Conservation (phyloP, 1,139 yeast species). For the Scheffersomyces parashehatae region DNA sequence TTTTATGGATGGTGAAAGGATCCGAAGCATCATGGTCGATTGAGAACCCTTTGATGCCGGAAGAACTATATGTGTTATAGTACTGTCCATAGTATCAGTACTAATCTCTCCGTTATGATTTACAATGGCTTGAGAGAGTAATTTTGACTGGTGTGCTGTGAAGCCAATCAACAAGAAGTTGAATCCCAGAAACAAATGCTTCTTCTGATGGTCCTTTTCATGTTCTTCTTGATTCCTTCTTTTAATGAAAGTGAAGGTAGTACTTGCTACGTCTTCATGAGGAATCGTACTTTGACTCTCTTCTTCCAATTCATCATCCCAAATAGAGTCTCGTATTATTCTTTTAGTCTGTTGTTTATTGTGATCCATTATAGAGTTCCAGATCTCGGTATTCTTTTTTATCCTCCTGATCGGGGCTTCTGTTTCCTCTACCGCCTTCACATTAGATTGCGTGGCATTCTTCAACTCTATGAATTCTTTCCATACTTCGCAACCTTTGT, state of each 20-base stretch:
- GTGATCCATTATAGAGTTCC: conserved; percentile 54
- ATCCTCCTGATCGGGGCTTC: conserved; percentile 5
- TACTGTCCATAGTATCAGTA: conserved; percentile 13
- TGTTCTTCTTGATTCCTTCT: background rate
- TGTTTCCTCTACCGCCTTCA: conserved; percentile 1
- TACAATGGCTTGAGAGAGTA: conserved; percentile 37
- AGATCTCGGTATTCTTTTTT: conserved; percentile 32
- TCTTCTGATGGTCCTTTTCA: conserved; percentile 1
- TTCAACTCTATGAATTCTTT: conserved; percentile 21
- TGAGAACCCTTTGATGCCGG: conserved; percentile 39
- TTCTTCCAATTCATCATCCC: conserved; percentile 25
- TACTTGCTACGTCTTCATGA: no score
- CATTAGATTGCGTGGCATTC: conserved; percentile 5
- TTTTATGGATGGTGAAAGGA: conserved; percentile 23
- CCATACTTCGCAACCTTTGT: conserved; percentile 56
- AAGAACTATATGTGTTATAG: conserved; percentile 40
- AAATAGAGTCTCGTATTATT: conserved; percentile 21
- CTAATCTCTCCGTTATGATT: conserved; percentile 44
- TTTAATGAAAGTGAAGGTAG: background rate
- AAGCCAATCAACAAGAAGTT: conserved; percentile 44
- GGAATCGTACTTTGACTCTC: background rate
- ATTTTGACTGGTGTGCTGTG: conserved; percentile 26
- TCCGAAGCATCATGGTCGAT: conserved; percentile 23
- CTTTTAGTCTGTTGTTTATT: conserved; percentile 18
- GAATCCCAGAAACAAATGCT: conserved; percentile 33